Evolutionary conservation across 805 yeast species (phyloP).

Genomic region (Sugiyamaella americana): DNA sequence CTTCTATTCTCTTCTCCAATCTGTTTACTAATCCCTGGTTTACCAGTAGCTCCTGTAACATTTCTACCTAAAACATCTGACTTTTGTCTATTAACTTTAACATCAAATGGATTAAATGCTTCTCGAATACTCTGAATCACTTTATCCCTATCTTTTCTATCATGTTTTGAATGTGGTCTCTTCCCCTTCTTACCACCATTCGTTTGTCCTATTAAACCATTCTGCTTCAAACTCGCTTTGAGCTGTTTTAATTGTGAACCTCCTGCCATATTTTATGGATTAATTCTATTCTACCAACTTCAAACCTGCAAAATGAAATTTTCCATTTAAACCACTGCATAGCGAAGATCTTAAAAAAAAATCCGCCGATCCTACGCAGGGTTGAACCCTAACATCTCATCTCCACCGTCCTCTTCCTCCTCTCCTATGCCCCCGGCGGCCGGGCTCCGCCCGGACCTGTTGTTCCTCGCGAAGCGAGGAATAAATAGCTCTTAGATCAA

Average conservation of each 20-base stretch:
- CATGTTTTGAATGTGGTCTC: conserved; percentile 1
- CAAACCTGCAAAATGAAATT: no score
- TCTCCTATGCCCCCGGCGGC: no score
- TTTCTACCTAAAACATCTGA: conserved; percentile 39
- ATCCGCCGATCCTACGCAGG: no score
- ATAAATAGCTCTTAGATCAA: no score
- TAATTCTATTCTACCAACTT: no score
- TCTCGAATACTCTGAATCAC: conserved; percentile 59
- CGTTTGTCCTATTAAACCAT: conserved; percentile 75
- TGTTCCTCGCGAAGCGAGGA: no score
- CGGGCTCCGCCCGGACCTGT: no score
- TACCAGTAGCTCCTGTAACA: conserved; percentile 50
- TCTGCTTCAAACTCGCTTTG: conserved; percentile 66
- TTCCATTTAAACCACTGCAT: no score
- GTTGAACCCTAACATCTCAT: no score
- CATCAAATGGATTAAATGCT: conserved; percentile 87
- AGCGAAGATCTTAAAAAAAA: no score
- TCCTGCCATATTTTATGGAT: conserved; percentile 54
- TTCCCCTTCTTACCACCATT: conserved; percentile 27
- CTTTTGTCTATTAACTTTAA: conserved; percentile 62
- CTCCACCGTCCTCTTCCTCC: no score
- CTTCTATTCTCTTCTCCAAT: conserved; percentile 54
- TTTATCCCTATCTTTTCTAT: conserved; percentile 51
- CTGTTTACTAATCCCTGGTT: conserved; percentile 65
- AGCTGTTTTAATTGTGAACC: conserved; percentile 84